Evolutionary conservation across 2,329 filamentous ascomycete species (phyloP), one percentile per base, ranked within the genome.

Genomic region (Akanthomyces dipterigenus): DNA sequence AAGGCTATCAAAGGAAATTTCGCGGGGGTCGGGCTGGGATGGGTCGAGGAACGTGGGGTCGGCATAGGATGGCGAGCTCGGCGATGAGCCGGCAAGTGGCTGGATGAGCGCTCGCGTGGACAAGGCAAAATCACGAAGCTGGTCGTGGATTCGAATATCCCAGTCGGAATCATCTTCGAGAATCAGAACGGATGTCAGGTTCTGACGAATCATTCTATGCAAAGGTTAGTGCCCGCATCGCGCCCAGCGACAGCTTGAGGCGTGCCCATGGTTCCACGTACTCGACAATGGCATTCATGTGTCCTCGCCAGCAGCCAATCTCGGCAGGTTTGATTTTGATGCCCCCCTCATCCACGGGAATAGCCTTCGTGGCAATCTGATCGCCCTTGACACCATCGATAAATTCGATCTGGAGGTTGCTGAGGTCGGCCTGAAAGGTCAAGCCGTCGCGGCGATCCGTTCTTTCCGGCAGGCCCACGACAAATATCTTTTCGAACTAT

Each of bases 141-240:
- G 82, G 0, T 70, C 56, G 36, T 79, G 79, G 26, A 85, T 68
- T 0, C 75, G 71, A 14, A 84, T 69, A 61, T 85, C 82, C 82
- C 82, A 85, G 70, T 85, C 82, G 22, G 77, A 75, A 61, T 85
- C 82, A 65, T 85, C 82, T 66, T 85, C 82, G 28, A 85, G 67
- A 31, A 85, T 79, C 2, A 85, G 70, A 0, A 79, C 81, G 1
- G 77, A 79, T 1, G 73, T 70, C 3, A 82, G 65, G 45, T 77
- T 75, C 12, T 76, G 69, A n/a, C 76, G 70, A 14, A 83, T 73
- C 14, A 84, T 71, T 24, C 73, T 74, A 16, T 16, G 3, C 38
- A 20, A 20, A 28, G 4, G 40, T 55, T 24, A 55, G 53, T 5
- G 50, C 31, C 31, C 31, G 6, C 18, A n/a, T n/a, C n/a, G n/a